Conservation (phyloP, 2,329 filamentous ascomycete genomes). For the Epicoccum sorghinum region DNA sequence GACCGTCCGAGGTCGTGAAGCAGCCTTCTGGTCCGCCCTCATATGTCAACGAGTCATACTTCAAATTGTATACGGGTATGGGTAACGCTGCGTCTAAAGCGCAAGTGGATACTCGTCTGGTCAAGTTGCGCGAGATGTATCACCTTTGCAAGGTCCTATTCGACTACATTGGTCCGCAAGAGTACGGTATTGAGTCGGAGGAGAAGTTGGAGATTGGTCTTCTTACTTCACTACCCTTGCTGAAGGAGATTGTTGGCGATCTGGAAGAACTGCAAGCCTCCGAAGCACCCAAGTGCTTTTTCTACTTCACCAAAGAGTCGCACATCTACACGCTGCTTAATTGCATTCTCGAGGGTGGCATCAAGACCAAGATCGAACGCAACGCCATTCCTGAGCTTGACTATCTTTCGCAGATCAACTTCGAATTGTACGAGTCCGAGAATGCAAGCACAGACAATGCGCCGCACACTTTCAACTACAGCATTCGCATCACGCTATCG, state of each 20-base stretch:
- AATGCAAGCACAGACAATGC: conserved; percentile 65
- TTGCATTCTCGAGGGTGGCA: conserved; percentile 94
- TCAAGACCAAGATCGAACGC: conserved; percentile 95
- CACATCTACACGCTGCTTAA: conserved; percentile 98
- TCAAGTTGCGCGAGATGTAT: conserved; percentile 90
- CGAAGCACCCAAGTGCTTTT: conserved; percentile 91
- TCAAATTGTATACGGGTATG: conserved; percentile 84
- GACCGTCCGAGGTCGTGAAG: conserved; percentile 53
- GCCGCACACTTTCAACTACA: conserved; percentile 84
- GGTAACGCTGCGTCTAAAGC: conserved; percentile 65
- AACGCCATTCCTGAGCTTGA: conserved; percentile 96
- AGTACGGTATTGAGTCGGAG: conserved; percentile 93
- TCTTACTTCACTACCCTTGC: conserved; percentile 86
- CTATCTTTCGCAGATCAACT: conserved; percentile 96
- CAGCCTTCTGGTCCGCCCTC: conserved; percentile 32
- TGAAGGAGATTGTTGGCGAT: conserved; percentile 96
- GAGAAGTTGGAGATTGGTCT: conserved; percentile 99
- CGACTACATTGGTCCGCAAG: conserved; percentile 97
- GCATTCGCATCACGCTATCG: conserved; percentile 93
- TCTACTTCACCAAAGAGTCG: conserved; percentile 99
- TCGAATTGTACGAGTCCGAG: conserved; percentile 95
- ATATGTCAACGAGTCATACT: conserved; percentile 69
- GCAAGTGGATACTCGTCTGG: conserved; percentile 82
- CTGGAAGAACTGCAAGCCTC: conserved; percentile 97
- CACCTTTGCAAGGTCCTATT: conserved; percentile 93